Conservation (phyloP, 768 basidiomycete genomes). For the Asterophora lycoperdoides region DNA sequence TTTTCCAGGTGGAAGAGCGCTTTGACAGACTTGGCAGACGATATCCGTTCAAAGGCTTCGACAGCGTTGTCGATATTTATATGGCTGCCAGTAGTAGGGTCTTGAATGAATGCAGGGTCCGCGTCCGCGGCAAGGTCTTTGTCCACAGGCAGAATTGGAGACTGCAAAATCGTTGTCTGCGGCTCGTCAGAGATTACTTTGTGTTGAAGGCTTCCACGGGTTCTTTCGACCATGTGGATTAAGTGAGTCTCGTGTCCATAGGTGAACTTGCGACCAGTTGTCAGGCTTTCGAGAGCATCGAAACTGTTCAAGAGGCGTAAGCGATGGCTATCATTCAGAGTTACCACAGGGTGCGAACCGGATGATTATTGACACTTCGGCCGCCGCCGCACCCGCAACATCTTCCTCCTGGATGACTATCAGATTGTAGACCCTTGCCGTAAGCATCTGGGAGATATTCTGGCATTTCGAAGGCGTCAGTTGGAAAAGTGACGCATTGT, state of each 20-base stretch:
- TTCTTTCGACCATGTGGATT: constrained; percentile 60
- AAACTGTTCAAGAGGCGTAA: constrained; percentile 36
- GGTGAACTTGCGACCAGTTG: constrained; percentile 54
- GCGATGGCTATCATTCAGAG: neutral
- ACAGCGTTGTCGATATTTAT: constrained; percentile 59
- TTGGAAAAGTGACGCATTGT: neutral
- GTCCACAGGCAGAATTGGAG: constrained; percentile 35
- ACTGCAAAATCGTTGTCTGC: constrained; percentile 40
- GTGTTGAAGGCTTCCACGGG: constrained; percentile 51
- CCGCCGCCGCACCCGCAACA: constrained; percentile 58
- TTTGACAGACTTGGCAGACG: constrained; percentile 18
- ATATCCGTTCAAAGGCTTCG: constrained; percentile 51
- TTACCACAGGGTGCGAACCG: constrained; percentile 40
- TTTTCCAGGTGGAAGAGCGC: constrained; percentile 39
- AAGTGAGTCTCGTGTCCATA: constrained; percentile 48
- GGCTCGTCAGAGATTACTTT: constrained; percentile 41
- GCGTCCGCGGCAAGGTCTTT: constrained; percentile 48
- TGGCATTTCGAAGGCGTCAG: constrained; percentile 21
- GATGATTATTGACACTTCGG: constrained; percentile 54
- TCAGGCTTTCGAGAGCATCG: constrained; percentile 57
- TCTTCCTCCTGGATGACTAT: constrained; percentile 58
- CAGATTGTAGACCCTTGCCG: constrained; percentile 56
- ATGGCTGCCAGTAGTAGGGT: constrained; percentile 58
- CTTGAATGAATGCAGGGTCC: constrained; percentile 44
- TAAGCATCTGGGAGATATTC: constrained; percentile 47